Percentiles rank a stretch among this genome's conserved stretches.
Conservation (phyloP, 2,329 filamentous ascomycete genomes). For the Monilinia vaccinii-corymbosi region DNA sequence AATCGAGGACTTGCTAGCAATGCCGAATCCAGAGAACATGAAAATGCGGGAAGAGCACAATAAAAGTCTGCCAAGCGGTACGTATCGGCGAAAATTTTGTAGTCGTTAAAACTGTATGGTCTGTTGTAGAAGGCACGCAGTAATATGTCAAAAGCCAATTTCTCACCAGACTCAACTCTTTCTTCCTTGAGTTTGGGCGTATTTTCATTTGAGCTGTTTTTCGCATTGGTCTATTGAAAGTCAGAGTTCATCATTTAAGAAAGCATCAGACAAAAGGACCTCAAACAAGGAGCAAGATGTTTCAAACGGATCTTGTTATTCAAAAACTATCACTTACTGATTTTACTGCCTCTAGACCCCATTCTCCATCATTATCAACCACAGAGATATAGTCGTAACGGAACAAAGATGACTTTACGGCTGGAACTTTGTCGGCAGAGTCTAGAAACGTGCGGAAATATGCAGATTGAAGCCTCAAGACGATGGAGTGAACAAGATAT, state of each 20-base stretch:
- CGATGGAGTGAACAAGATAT: slow-evolving; percentile 12
- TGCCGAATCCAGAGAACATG: neutral
- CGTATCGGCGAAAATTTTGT: neutral
- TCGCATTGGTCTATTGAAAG: neutral
- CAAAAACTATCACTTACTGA: neutral
- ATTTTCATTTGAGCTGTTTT: neutral
- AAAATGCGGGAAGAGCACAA: slow-evolving; percentile 9
- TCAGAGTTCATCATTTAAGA: neutral
- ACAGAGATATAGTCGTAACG: slow-evolving; percentile 15
- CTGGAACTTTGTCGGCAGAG: neutral
- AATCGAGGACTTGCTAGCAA: neutral
- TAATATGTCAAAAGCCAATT: slow-evolving; percentile 9
- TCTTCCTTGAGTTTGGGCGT: neutral
- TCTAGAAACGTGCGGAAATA: slow-evolving; percentile 9
- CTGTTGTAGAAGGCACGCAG: slow-evolving; percentile 13
- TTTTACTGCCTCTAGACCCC: slow-evolving; percentile 11
- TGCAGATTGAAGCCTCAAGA: slow-evolving; percentile 11
- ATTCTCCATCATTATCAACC: slow-evolving; percentile 11
- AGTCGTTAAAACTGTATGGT: slow-evolving; percentile 6
- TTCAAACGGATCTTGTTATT: too few relatives aligned
- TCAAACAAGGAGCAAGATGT: too few relatives aligned
- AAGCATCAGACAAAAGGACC: too few relatives aligned
- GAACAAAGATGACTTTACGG: neutral
- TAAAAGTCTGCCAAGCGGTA: slow-evolving; percentile 13
- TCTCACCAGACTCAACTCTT: neutral